These are phyloP conservation scores for Pseudopyrenochaeta lycopersici DNA, from an alignment of 2,329 filamentous ascomycete genomes.

Conservation along the genomic window DNA sequence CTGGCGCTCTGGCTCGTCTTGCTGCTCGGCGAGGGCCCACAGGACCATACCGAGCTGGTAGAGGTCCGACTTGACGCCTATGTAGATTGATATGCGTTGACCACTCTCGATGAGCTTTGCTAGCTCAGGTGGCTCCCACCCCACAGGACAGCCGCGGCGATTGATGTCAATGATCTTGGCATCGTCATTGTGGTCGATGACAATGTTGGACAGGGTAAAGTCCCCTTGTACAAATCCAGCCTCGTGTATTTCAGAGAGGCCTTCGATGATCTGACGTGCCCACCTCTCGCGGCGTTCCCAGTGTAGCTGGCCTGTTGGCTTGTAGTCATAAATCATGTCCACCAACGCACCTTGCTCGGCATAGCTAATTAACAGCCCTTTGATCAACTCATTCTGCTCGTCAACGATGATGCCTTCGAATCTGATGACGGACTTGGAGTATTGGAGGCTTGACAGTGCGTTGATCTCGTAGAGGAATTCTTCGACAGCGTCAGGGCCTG, in stretches of 20 bases:
- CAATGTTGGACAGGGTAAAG: slow-evolving; percentile 96
- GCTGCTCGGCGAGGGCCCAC: slow-evolving; percentile 86
- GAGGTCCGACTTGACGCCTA: slow-evolving; percentile 95
- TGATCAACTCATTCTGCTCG: slow-evolving; percentile 75
- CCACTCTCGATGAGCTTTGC: slow-evolving; percentile 84
- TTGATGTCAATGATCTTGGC: slow-evolving; percentile 99
- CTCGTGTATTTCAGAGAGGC: slow-evolving; percentile 92
- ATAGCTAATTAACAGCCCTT: slow-evolving; percentile 88
- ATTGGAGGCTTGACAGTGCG: slow-evolving; percentile 80
- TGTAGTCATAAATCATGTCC: slow-evolving; percentile 85
- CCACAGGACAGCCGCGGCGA: slow-evolving; percentile 92
- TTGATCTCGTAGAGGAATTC: slow-evolving; percentile 99
- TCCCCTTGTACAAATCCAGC: slow-evolving; percentile 97
- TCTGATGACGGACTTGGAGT: slow-evolving; percentile 79
- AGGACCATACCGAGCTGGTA: slow-evolving; percentile 97
- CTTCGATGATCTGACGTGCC: slow-evolving; percentile 90
- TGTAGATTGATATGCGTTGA: slow-evolving; percentile 94
- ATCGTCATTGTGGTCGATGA: slow-evolving; percentile 83
- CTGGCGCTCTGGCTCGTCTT: slow-evolving; percentile 88
- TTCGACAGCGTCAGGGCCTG: slow-evolving; percentile 91
- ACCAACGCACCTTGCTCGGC: slow-evolving; percentile 88
- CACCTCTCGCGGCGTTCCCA: slow-evolving; percentile 84
- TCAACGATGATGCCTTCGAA: slow-evolving; percentile 91
- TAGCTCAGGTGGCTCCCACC: slow-evolving; percentile 96
- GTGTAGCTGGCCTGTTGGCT: slow-evolving; percentile 61